phyloP scores from a whole-genome alignment of 805 yeast species.

The Pichia membranifaciens region DNA sequence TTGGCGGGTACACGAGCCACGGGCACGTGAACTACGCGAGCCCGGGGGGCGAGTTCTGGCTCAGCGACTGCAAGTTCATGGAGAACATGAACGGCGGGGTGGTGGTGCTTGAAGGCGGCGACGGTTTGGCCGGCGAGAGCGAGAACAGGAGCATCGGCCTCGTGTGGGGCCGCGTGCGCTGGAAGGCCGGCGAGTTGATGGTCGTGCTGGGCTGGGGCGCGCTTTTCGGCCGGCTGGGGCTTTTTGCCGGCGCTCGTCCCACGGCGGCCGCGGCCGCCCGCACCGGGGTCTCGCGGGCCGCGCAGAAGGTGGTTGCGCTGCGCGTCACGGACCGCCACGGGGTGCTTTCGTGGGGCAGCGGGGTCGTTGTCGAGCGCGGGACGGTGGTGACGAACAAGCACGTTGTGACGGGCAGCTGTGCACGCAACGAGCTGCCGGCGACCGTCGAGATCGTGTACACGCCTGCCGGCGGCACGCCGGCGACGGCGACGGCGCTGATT shows the following conservation, averaged over 20 bases:
- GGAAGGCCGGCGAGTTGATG: conserved; percentile 41
- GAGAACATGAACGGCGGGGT: conserved; percentile 44
- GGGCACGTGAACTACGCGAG: conserved; percentile 26
- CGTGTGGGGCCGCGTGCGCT: conserved; percentile 34
- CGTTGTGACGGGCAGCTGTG: conserved; percentile 24
- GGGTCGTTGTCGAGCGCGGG: conserved; percentile 29
- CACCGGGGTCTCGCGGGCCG: background rate
- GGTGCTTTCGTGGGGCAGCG: conserved; percentile 37
- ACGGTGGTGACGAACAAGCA: conserved; percentile 39
- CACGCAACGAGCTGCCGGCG: conserved; percentile 13
- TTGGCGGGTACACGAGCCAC: conserved; percentile 15
- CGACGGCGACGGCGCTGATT: background rate
- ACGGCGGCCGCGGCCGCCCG: too few species aligned
- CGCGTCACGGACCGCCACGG: conserved; percentile 11
- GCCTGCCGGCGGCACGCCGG: too few species aligned
- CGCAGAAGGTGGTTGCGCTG: conserved; percentile 15
- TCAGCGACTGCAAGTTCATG: conserved; percentile 37
- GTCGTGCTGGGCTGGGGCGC: conserved; percentile 19
- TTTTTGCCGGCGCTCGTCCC: background rate
- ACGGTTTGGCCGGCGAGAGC: background rate
- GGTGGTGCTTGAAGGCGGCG: conserved; percentile 6
- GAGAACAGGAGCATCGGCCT: conserved; percentile 28
- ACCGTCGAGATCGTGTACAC: conserved; percentile 14
- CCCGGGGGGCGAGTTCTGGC: conserved; percentile 14
- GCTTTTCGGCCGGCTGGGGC: conserved; percentile 3